Evolutionary conservation across 148 eudicot genomes (phyloP), one percentile per base, ranked within the genome.

Genomic region (Camellia japonica): DNA sequence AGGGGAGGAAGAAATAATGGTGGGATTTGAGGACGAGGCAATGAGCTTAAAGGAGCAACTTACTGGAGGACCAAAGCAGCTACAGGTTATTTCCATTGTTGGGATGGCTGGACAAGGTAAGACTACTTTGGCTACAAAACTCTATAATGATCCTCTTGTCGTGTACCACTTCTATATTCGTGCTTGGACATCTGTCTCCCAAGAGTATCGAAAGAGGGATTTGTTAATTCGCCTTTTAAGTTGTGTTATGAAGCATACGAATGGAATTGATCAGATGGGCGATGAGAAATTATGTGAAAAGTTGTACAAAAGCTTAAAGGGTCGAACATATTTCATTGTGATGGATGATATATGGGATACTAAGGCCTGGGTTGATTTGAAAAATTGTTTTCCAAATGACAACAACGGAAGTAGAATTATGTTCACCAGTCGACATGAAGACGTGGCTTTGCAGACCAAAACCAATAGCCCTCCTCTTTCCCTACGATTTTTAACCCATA

Each of bases 391-490:
- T 78, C 81, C 87, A 65, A 64, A 78, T 52, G 63, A 65, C 52
- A 80, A 46, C 10, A 80, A 18, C 2, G 62, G 65, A 16, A 74
- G 79, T 49, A 76, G 88, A 41, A 76, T 86, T 11, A 16, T 83
- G 41, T 75, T 86, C 12, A 86, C 88, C 6, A 83, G 76, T 44
- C 80, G 86, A 54, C 49, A n/a, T 5, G 6, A 16, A 14, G 58
- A 84, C 0, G 83, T 87, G 62, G 85, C 87, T 54, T n/a, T 52
- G 49, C 67, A 78, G 14, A 81, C 85, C 4, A 85, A 83, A 55
- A 77, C 60, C 5, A 56, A 38, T 8, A 59, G 13, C 6, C 60
- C 46, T 23, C 84, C 84, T 63, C 84, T 81, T 69, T 38, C 65
- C 20, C 76, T 87, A 20, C 82, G 85, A 0, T 82, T 83, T 47